Conservation (phyloP, 2,329 filamentous ascomycete genomes). For the Colletotrichum tropicale region DNA sequence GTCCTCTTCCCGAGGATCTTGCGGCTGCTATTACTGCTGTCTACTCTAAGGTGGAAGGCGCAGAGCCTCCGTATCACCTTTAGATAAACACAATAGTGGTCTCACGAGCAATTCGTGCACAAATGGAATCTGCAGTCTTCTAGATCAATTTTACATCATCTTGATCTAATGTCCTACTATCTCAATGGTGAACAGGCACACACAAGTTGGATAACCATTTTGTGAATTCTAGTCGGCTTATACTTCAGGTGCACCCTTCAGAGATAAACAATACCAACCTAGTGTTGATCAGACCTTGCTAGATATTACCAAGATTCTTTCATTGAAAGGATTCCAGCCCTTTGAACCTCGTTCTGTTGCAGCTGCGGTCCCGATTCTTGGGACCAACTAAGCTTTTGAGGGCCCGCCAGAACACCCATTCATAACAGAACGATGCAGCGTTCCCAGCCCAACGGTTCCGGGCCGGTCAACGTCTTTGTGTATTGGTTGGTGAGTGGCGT, state of each 20-base stretch:
- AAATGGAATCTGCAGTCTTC: not conserved
- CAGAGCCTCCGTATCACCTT: not conserved
- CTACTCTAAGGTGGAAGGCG: not conserved
- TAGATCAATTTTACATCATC: not conserved
- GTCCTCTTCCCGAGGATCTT: not conserved
- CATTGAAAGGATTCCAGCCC: not conserved
- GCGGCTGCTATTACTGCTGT: not conserved
- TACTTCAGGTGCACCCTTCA: not conserved
- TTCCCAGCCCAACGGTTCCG: not conserved
- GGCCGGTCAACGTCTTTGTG: not conserved
- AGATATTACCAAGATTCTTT: not conserved
- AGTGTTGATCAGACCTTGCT: not conserved
- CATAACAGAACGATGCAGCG: not conserved
- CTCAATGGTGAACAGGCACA: no score
- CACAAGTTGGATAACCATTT: no score
- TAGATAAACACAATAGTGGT: not conserved
- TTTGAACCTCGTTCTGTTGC: not conserved
- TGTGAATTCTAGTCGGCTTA: not conserved
- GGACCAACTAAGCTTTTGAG: not conserved
- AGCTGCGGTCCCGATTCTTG: not conserved
- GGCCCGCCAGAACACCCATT: not conserved
- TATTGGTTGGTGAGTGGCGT: not conserved
- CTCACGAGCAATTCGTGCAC: fast-evolving
- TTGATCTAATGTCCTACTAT: not conserved
- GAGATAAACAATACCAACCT: not conserved